Percentiles rank a stretch among this genome's conserved stretches.
Evolutionary conservation across 2,329 filamentous ascomycete genomes (phyloP).

Genomic region (Fusarium sacchari): DNA sequence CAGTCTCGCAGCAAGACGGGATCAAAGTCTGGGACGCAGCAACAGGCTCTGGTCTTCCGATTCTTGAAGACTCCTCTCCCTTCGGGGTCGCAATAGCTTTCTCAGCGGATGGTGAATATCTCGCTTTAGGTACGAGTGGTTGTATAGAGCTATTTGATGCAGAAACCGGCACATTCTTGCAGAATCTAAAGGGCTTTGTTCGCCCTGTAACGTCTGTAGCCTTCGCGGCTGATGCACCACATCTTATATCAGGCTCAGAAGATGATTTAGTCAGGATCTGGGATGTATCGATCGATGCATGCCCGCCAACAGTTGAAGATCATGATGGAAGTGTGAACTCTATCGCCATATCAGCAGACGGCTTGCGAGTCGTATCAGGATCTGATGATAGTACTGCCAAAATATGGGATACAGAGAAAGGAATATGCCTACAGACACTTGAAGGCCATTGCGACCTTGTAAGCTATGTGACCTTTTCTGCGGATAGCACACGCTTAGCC

Average conservation of each 20-base stretch:
- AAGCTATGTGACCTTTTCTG: fast-evolving
- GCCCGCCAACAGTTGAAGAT: fast-evolving
- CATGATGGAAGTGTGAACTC: fast-evolving
- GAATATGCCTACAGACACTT: fast-evolving
- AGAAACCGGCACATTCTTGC: fast-evolving
- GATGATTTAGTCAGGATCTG: not conserved
- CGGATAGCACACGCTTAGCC: fast-evolving
- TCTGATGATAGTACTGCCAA: fast-evolving
- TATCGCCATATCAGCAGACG: not conserved
- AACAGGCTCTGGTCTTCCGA: fast-evolving
- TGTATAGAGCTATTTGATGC: fast-evolving
- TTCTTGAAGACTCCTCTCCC: fast-evolving
- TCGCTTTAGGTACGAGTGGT: fast-evolving
- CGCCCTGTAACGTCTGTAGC: fast-evolving
- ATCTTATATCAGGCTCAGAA: fast-evolving
- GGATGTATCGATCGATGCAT: fast-evolving
- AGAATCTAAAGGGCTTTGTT: fast-evolving
- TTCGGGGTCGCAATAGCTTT: fast-evolving
- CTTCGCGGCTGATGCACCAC: fast-evolving
- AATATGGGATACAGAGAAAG: fast-evolving
- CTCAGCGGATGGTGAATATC: fast-evolving
- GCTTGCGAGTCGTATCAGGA: fast-evolving
- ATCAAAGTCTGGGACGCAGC: fast-evolving
- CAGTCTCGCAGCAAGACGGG: fast-evolving
- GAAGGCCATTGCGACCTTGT: fast-evolving